A percentile compares a stretch with the other conserved stretches of the same genome.
Conservation (phyloP, 768 basidiomycete species). For the Termitomyces bulborhizus region DNA sequence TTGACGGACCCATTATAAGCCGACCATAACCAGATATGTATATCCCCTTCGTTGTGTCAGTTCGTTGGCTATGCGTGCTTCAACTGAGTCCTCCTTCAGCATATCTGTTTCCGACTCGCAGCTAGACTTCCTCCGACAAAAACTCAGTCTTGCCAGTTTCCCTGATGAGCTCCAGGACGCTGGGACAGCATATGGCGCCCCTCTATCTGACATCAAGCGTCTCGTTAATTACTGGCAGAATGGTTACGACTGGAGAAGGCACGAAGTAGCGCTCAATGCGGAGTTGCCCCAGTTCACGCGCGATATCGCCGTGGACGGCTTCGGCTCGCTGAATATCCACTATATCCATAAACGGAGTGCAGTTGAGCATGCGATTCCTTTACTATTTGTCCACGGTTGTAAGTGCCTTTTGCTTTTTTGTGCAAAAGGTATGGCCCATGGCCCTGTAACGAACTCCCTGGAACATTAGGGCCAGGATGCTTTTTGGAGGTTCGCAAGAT, state of each 20-base stretch:
- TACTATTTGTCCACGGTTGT: constrained; percentile 61
- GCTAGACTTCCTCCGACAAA: constrained; percentile 33
- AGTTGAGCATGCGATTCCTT: constrained; percentile 40
- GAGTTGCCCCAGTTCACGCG: constrained; percentile 50
- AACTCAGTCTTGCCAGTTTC: constrained; percentile 41
- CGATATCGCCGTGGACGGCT: constrained; percentile 41
- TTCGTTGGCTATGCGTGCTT: not conserved
- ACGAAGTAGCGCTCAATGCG: constrained; percentile 44
- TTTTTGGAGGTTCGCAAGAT: constrained; percentile 55
- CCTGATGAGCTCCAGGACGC: constrained; percentile 54
- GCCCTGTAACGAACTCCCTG: not conserved
- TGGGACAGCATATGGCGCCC: constrained; percentile 47
- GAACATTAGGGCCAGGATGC: constrained; percentile 50
- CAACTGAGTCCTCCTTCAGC: constrained; percentile 30
- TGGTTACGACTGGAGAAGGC: constrained; percentile 50
- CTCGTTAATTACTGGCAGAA: constrained; percentile 45
- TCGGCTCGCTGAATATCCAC: constrained; percentile 41
- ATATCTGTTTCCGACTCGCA: constrained; percentile 38
- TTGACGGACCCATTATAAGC: not conserved
- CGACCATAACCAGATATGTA: too few species aligned
- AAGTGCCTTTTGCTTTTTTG: not conserved
- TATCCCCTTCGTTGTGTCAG: not conserved
- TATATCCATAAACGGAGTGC: constrained; percentile 51
- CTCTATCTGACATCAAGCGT: constrained; percentile 42
- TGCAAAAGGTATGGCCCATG: not conserved